These are phyloP conservation scores for Colletotrichum navitas DNA, from an alignment of 2,329 filamentous ascomycete species.

Conservation along the genomic window DNA sequence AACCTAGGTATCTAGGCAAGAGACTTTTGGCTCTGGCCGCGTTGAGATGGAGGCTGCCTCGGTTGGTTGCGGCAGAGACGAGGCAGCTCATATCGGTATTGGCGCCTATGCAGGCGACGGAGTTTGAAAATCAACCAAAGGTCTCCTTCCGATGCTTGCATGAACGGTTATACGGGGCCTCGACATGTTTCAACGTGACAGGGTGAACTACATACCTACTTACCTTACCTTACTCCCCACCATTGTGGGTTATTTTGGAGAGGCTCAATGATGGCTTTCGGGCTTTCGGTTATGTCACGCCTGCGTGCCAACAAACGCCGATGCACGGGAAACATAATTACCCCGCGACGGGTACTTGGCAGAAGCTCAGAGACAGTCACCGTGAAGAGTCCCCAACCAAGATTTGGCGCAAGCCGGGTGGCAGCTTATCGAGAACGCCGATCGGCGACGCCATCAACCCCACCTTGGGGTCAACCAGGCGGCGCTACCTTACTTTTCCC, in stretches of 20 bases:
- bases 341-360: neutral
- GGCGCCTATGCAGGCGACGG: neutral
- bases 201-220: neutral
- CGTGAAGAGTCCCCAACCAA: neutral
- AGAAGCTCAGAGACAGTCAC: neutral
- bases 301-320: neutral
- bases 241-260: neutral
- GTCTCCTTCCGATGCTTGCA: neutral
- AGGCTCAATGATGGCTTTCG: neutral
- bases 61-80: constrained; percentile 20
- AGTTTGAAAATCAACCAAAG: constrained; percentile 19
- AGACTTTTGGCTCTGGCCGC: neutral
- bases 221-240: neutral
- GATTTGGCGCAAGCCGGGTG: constrained; percentile 7
- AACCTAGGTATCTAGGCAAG: neutral
- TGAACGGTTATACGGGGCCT: neutral
- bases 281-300: neutral
- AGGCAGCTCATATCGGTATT: constrained; percentile 26
- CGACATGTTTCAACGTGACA: neutral
- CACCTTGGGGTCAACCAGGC: constrained; percentile 11
- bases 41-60: constrained; percentile 18
- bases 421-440: constrained; percentile 19
- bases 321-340: neutral
- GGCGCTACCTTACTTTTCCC: constrained; percentile 10
- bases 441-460: constrained; percentile 20